Base-by-base conservation (phyloP, 352 stramenopile genomes). In the Halophytophthora polymorphica region DNA sequence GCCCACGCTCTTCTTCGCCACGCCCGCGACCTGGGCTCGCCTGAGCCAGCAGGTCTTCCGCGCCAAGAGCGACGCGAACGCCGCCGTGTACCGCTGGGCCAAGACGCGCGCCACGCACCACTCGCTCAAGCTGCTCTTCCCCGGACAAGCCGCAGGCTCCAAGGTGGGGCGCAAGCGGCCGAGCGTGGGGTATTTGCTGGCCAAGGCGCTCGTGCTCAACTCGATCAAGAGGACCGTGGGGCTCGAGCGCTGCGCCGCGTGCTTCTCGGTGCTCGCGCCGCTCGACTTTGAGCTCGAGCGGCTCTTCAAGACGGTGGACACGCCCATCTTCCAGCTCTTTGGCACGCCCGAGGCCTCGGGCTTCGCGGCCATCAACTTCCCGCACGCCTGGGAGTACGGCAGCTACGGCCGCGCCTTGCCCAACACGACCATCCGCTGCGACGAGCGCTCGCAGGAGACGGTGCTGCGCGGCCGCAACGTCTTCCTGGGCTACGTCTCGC, bases 241-340 rank as follows among this genome's bases (percentile, higher is more conserved):
- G 7, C 61, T 93, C 13, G 73, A 88, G 64, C 84, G 78, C 45
- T 90, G 79, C 45, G 67, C 69, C 8, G 66, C 75, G 17, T 94
- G 83, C 58, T 90, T 84, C 52, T 90, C 80, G 14, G 58, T 94
- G 35, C 59, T 92, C 17, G 78, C 83, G 33, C 77, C 80, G 34
- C 63, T 93, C 10, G 77, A 89, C 42, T 91, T 91, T 33, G 80
- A 90, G 53, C 77, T 90, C 4, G 77, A 88, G 45, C 77, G 77
- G 53, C 66, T 93, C 1, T 93, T 93, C 50, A 86, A 88, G 65
- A 91, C 76, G 1, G 84, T 93, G 29, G 83, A 90, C 56, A 77
- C 88, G 3, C 83, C 83, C 7, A 84, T 93, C 28, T 93, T 90
- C 53, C 79, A 89, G 53, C 62, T 90, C 12, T 86, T 83, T 46